Evolutionary conservation across 345 rosid genomes (phyloP), one percentile per base, ranked within the genome.

Genomic region (Chamaenerion angustifolium): DNA sequence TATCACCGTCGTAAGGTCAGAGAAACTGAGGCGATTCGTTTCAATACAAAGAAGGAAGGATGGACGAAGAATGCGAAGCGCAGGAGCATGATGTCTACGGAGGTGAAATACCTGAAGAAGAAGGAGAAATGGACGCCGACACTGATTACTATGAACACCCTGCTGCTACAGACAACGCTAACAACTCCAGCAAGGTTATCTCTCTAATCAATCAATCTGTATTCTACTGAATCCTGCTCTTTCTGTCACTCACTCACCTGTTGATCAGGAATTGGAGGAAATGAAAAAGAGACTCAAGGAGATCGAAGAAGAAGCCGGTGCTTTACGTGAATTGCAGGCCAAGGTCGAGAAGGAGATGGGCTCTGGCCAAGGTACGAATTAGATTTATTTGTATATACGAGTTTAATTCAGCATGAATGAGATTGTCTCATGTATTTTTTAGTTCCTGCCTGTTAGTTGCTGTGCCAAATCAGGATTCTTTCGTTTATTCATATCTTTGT

Each of bases 331-430:
- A 68, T 82, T 92, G 96, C 98, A 92, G 76, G 93, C 98, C 54
- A 92, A 92, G 66, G 96, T 83, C 63, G 98, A 92, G 88, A 87
- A 92, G 58, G 98, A 92, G 76, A 87, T 92, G 98, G 96, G 89
- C 16, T 68, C 96, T 70, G 85, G 63, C 43, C 98, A 82, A 87
- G 98, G 96, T 86, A 37, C 42, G 37, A 31, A 31, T 31, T 31
- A 31, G 37, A 7, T 4, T 31, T 8, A 31, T 31, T 31, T 31
- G 37, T 31, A 31, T 2, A 5, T 5, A 31, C 10, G 10, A 31
- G 10, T 7, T 5, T 31, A 31, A 31, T 31, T 5, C 37, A 31
- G 7, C 5, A 5, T 7, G 37, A 31, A 1, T 31, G 37, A 31
- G 37, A 21, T 21, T 2, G 25, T 21, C 8, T 31, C 37, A 31